A percentile compares a stretch with the other conserved stretches of the same genome.
Evolutionary conservation across 495 filamentous ascomycete species (phyloP).

Genomic region (Tuber brumale): DNA sequence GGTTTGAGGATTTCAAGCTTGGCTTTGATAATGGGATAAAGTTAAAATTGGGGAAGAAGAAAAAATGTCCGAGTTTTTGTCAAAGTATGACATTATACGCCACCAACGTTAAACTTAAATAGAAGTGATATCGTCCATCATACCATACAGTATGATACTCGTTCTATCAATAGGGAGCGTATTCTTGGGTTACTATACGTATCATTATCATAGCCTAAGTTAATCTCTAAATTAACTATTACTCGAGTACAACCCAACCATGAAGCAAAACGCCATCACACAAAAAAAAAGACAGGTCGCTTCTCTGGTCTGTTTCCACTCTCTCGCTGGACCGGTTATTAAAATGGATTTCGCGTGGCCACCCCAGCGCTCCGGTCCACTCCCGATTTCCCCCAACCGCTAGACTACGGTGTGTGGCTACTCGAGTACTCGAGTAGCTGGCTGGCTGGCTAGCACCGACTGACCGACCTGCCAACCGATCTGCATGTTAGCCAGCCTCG

Average conservation of each 20-base stretch:
- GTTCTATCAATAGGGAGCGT: neutral
- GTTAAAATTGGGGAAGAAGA: no score
- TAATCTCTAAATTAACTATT: no score
- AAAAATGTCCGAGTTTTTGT: no score
- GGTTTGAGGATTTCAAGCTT: no score
- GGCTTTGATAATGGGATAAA: no score
- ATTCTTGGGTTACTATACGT: no score
- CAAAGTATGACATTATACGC: neutral
- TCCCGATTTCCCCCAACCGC: neutral
- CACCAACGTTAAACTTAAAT: neutral
- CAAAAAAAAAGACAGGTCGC: neutral
- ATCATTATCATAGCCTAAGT: no score
- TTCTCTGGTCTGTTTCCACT: neutral
- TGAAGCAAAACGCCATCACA: neutral
- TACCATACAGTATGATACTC: no score
- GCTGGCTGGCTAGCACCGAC: neutral
- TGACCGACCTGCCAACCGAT: neutral
- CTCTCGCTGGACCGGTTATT: no score
- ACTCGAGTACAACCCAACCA: neutral
- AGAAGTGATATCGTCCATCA: neutral
- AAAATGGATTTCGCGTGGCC: neutral
- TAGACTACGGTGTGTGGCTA: neutral
- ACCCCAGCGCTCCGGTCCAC: neutral
- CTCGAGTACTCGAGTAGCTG: no score
- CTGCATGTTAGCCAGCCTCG: neutral